Base-by-base conservation (phyloP, 176 grass and related monocot species). In the Guadua angustifolia region DNA sequence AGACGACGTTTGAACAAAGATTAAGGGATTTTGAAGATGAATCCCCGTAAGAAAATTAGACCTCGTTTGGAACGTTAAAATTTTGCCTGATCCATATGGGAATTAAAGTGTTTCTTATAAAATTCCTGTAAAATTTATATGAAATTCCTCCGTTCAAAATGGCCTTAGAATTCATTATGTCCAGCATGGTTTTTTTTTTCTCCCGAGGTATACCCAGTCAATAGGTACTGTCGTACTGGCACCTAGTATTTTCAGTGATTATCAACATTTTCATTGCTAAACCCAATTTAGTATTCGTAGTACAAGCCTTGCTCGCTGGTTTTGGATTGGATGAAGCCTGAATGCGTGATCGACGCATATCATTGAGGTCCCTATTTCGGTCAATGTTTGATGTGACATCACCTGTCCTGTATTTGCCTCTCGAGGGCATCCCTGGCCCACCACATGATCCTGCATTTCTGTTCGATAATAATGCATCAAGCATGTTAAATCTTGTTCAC, bases 391-490 rank as follows among this genome's bases (percentile, higher is more conserved):
- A 69, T 49, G 74, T 45, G 74, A 69, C 83, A 57, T 14, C 8
- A 3, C 19, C 25, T 69, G 73, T 85, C 63, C 52, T 36, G 38
- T 35, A 69, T 58, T 14, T 35, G 50, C 83, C 24, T 78, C 50
- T 78, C 19, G 25, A 70, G 50, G 50, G 47, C 72, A 76, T 1
- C 24, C 63, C 32, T 77, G 42, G 79, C n/a, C 79, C 88, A 77
- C 50, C 83, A 64, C 66, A 73, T 60, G 77, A 74, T 42, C 87
- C 29, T 21, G 21, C 10, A 46, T 84, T 47, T 26, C 75, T 85
- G 87, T 53, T 65, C 19, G 9, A 21, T 8, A 26, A 77, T 82
- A 77, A 89, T 81, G 59, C 81, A 9, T 57, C 68, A 75, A 57
- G 67, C 86, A 55, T 6, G 75, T 66, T 56, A n/a, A 76, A 52